Conservation (phyloP, 2,329 filamentous ascomycete species). For the Colletotrichum sp. region DNA sequence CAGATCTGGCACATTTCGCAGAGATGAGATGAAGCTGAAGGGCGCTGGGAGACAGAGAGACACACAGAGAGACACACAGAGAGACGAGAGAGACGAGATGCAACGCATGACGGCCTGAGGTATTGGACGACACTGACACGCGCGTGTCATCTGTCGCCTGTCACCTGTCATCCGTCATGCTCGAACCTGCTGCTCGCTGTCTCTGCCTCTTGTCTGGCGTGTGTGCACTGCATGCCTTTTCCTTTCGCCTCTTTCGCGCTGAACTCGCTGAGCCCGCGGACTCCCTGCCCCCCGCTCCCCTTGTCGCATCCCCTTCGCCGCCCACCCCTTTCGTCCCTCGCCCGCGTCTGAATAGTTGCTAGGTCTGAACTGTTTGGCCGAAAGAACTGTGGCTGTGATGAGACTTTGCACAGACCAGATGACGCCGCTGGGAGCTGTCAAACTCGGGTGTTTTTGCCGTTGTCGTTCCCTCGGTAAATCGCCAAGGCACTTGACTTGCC, state of each 20-base stretch:
- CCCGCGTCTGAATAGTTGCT: background rate
- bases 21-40: conserved; percentile 8
- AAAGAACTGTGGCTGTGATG: background rate
- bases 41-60: background rate
- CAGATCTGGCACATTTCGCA: background rate
- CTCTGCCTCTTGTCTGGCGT: background rate
- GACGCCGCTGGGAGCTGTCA: background rate
- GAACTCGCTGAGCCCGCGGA: background rate
- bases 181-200: background rate
- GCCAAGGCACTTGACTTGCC: background rate
- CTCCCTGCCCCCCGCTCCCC: background rate
- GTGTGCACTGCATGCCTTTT: background rate
- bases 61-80: no score
- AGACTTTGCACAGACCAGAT: background rate
- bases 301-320: background rate
- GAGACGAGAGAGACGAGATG: background rate
- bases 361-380: background rate
- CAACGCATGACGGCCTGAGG: background rate
- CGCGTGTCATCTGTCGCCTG: background rate
- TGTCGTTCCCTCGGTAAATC: background rate
- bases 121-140: conserved; percentile 2
- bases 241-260: background rate
- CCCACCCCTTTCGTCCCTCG: background rate
- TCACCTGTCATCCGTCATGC: conserved; percentile 9
- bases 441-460: background rate